Base-by-base conservation (phyloP, 2,329 filamentous ascomycete species). In the Trichophyton benhamiae region DNA sequence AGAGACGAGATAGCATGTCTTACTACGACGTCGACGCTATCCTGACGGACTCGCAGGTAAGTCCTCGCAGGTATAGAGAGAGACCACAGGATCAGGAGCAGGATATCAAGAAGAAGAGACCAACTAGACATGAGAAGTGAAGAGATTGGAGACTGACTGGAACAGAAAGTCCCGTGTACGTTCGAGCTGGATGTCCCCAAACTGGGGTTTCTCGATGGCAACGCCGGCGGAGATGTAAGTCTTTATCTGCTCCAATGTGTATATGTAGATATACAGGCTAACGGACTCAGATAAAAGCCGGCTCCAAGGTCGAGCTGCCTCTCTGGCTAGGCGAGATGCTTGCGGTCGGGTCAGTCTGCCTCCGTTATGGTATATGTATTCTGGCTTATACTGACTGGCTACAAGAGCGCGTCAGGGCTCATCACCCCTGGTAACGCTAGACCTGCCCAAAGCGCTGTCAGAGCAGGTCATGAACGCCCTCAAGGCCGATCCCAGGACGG, bases 321-420 rank as follows among this genome's bases (percentile, higher is more conserved):
- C 81, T 97, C 66, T 99, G 94, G 94, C 85, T 99, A 11, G 91
- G 88, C 67, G 89, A 96, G 74, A 92, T 96, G 83, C 87, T 99
- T 59, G 89, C 89, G 33, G 82, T 95, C 52, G 64, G 63, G 64
- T 66, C 53, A 27, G 61, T 58, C n/a, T 42, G 33, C 33, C 33
- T 11, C 8, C 48, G 55, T 20, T 27, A 25, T 57, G 33, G 4
- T 33, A 42, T 22, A 30, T n/a, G 41, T 55, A 48, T 17, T 13
- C n/a, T 4, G 55, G 17, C 27, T 30, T 33, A 20, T 62, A 62
- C 33, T 59, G 8, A 57, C 27, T 48, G 58, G 58, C 49, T 30
- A 30, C 27, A 30, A 76, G 76, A 41, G 74, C 76, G 27, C 75
- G 76, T 20, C 68, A 77, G 48, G 77, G 76, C 9, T 75, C 75